Base-by-base conservation (phyloP, 306 rosid genomes). In the Begonia masoniana region DNA sequence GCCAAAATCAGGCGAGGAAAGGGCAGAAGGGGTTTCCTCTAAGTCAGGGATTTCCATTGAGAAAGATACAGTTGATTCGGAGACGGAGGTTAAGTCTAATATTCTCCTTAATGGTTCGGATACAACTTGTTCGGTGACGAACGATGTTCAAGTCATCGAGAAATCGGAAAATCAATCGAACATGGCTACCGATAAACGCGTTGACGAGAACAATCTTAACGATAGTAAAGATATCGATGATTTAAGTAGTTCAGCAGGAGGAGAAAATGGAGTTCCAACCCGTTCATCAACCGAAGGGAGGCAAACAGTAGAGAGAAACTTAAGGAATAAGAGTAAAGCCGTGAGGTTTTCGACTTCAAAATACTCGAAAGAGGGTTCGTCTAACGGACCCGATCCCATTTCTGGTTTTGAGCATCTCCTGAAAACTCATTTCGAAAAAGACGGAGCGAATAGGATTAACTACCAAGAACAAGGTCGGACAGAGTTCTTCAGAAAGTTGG, bases 401-500 rank as follows among this genome's bases (percentile, higher is more conserved):
- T 49, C 60, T 56, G 72, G 72, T 51, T 61, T 68, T n/a, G 81
- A 77, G 41, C 82, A 81, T 43, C 76, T 64, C 43, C 56, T 68
- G 75, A 74, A 75, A 63, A 77, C 67, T 52, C 68, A 54, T 50
- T 51, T 62, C 58, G 88, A 66, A 41, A 62, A 64, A 26, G 76
- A 76, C 59, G 92, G 78, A 41, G 46, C 64, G 56, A 74, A 57
- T 48, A 68, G 69, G 51, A 85, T 73, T 57, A 82, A 66, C 72
- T 68, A 67, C 68, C 88, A 79, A 10, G 96, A 92, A 68, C 87
- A 81, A 70, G 93, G 83, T 58, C 76, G 96, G 41, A 95, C 87
- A 1, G 95, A 81, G 62, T 92, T 92, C 68, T 79, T 92, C 39
- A 83, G 84, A 74, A 92, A 92, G 77, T 73, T 92, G 66, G 88